Evolutionary conservation across 306 rosid species (phyloP), one percentile per base, ranked within the genome.

Genomic region (Carpinus fangiana): DNA sequence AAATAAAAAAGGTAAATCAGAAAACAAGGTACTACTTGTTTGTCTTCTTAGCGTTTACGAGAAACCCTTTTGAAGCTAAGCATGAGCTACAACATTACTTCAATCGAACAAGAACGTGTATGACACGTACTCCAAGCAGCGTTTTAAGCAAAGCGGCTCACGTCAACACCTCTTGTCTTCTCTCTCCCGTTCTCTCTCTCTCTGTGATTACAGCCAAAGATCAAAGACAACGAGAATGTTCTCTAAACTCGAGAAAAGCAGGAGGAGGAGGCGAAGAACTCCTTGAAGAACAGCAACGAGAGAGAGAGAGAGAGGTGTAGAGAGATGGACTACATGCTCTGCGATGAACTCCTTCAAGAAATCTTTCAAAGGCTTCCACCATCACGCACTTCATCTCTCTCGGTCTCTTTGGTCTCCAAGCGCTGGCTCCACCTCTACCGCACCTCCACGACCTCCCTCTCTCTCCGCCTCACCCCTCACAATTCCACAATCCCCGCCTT

Each of bases 341-440:
- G 88, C 36, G 99, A 95, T 73, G 99, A 95, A 75, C 86, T 95
- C 16, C 53, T 95, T 0, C 89, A 91, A 82, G 99, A 91, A 82
- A 84, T 95, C 46, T 90, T 95, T 73, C 91, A 70, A 3, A 91
- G 78, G 70, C 87, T 93, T 8, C 93, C 97, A 8, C 81, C 87
- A 0, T 76, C 96, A 6, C 81, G 84, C 0, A 73, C 92, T 72
- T 86, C 92, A 0, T 84, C 90, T 0, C 72, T 86, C 7, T 84
- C 94, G 0, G 84, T 95, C 43, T 80, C 96, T 74, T 76, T 95
- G 8, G 98, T 95, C 78, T 92, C 85, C 73, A 92, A 87, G 77
- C 93, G 98, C 13, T 95, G 98, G 98, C 98, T 95, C 64, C 66
- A 46, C 57, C 93, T 95, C 77, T 84, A 76, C 86, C 91, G 98